phyloP scores from a whole-genome alignment of 768 basidiomycete species.

The Mycena pura region DNA sequence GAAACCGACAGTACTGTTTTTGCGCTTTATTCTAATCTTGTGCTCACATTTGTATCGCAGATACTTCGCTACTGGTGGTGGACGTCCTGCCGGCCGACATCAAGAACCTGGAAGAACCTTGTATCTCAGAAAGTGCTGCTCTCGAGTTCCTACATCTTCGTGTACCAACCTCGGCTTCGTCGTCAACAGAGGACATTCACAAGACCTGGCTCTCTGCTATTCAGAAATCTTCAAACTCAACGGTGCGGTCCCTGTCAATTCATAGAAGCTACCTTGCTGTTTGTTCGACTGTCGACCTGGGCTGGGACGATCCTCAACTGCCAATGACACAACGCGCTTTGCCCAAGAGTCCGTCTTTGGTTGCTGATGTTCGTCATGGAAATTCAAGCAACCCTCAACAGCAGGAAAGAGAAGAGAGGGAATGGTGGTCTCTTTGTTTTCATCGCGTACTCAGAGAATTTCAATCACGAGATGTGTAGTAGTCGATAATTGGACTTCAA shows the following conservation, averaged over 20 bases:
- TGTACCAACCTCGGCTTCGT: background rate
- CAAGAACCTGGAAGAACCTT: slow-evolving; percentile 11
- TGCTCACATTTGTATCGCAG: slow-evolving; percentile 6
- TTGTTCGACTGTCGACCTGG: background rate
- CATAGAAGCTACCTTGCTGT: slow-evolving; percentile 1
- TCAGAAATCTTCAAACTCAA: slow-evolving; percentile 17
- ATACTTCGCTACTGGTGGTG: slow-evolving; percentile 13
- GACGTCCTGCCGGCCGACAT: slow-evolving; percentile 21
- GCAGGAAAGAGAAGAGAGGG: slow-evolving; percentile 26
- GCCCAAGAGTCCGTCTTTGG: slow-evolving; percentile 27
- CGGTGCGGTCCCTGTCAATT: slow-evolving; percentile 17
- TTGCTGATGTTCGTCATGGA: slow-evolving; percentile 6
- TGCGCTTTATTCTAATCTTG: background rate
- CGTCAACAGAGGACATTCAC: slow-evolving; percentile 12
- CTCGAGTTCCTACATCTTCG: slow-evolving; percentile 22
- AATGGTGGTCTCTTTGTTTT: slow-evolving; percentile 24
- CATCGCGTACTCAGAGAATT: slow-evolving; percentile 21
- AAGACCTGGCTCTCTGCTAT: slow-evolving; percentile 23
- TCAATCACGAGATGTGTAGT: slow-evolving; percentile 14
- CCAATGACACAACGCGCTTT: slow-evolving; percentile 9
- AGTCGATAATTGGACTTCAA: too few relatives aligned
- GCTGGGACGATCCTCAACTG: background rate
- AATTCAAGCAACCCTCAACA: slow-evolving; percentile 7
- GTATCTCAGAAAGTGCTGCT: slow-evolving; percentile 4
- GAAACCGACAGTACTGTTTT: slow-evolving; percentile 1